These are phyloP conservation scores for Botrytis porri DNA, from an alignment of 2,329 filamentous ascomycete genomes.

Conservation along the genomic window DNA sequence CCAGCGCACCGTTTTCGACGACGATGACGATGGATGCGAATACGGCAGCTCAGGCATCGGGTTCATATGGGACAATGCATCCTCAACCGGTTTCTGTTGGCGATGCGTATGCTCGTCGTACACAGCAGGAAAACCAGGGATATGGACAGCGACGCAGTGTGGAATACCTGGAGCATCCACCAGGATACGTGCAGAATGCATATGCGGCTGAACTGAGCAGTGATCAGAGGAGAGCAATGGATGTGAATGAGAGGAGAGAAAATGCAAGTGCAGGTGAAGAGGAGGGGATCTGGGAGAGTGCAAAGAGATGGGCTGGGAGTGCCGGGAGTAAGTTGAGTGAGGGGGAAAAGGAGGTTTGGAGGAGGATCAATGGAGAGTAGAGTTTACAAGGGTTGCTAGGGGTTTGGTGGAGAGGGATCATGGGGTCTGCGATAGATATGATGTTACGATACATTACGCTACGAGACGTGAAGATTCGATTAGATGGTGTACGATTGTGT, in stretches of 20 bases:
- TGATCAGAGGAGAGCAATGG: constrained; percentile 41
- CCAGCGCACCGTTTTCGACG: constrained; percentile 46
- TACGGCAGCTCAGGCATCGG: not conserved
- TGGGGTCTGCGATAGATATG: not conserved
- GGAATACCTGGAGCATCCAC: constrained; percentile 38
- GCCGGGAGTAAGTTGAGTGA: constrained; percentile 57
- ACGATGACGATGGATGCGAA: constrained; percentile 39
- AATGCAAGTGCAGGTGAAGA: constrained; percentile 38
- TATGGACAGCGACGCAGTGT: constrained; percentile 17
- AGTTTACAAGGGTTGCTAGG: not conserved
- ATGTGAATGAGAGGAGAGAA: constrained; percentile 23
- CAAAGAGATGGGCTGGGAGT: constrained; percentile 55
- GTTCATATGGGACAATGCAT: not conserved
- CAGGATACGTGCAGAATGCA: constrained; percentile 55
- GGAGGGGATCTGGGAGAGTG: constrained; percentile 51
- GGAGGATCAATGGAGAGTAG: constrained; percentile 54
- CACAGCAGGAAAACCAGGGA: not conserved
- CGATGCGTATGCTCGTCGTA: not conserved
- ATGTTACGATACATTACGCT: not conserved
- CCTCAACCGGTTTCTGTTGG: constrained; percentile 16
- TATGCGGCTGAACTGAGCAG: constrained; percentile 51
- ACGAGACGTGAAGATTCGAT: not conserved
- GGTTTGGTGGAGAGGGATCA: not conserved
- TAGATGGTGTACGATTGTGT: not conserved
- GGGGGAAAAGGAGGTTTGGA: constrained; percentile 61